phyloP scores from a whole-genome alignment of 1,284 basidiomycete species.

The Laetiporus sulphureus region DNA sequence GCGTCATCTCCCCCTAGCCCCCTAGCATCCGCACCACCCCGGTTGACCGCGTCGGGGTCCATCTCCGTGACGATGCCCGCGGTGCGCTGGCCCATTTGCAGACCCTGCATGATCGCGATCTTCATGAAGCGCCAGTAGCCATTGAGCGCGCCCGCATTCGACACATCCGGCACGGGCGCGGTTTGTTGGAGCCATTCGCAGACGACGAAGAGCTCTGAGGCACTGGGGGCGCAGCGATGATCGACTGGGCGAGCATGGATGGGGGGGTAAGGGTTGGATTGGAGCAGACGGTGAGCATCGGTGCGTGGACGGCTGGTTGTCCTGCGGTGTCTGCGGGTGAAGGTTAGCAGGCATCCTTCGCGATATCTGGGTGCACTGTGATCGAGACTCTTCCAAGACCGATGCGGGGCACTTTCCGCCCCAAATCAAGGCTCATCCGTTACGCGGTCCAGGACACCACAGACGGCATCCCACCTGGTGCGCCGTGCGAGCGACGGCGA shows the following conservation, averaged over 20 bases:
- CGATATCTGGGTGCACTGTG: too few relatives aligned
- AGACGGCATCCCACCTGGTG: too few relatives aligned
- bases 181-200: conserved; percentile 80
- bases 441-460: too few relatives aligned
- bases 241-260: conserved; percentile 63
- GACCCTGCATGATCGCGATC: conserved; percentile 57
- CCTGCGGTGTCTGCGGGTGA: conserved; percentile 44
- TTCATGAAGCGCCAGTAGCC: conserved; percentile 84
- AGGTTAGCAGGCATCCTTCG: background rate
- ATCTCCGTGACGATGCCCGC: conserved; percentile 55
- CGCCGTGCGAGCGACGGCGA: background rate
- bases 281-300: conserved; percentile 45
- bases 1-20: conserved; percentile 62
- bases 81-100: conserved; percentile 55
- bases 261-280: conserved; percentile 74
- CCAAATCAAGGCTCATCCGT: too few relatives aligned
- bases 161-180: conserved; percentile 39
- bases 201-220: conserved; percentile 67
- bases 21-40: conserved; percentile 47
- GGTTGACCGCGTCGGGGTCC: conserved; percentile 66
- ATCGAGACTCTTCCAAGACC: too few relatives aligned
- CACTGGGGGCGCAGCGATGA: conserved; percentile 64
- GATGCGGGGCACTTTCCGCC: too few relatives aligned
- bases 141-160: conserved; percentile 60
- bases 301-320: conserved; percentile 40